These are phyloP conservation scores for Eucalyptus paniculata DNA, from an alignment of 345 rosid species.

Conservation along the genomic window DNA sequence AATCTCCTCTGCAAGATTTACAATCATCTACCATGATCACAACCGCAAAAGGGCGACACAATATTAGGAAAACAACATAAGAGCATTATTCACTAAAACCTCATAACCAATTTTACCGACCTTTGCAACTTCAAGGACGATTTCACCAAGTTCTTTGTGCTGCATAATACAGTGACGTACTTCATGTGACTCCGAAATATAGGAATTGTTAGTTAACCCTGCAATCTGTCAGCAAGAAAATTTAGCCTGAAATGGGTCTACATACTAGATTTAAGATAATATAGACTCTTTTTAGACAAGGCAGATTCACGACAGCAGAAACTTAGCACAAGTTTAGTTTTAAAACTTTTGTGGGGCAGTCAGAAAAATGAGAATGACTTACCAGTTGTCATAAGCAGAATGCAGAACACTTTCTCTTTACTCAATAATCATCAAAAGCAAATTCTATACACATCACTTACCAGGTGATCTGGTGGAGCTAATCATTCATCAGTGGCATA, in stretches of 20 bases:
- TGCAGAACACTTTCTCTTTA: background rate
- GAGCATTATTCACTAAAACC: background rate
- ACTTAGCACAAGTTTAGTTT: background rate
- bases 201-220: constrained; percentile 92
- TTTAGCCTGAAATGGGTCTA: background rate
- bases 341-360: background rate
- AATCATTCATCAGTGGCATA: background rate
- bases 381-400: background rate
- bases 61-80: constrained; percentile 5
- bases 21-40: constrained; percentile 30
- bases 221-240: constrained; percentile 50
- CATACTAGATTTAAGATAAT: background rate
- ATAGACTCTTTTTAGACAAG: background rate
- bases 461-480: background rate
- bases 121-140: constrained; percentile 86
- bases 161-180: constrained; percentile 82
- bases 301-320: background rate
- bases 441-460: background rate
- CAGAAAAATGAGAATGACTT: background rate
- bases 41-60: constrained; percentile 2
- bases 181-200: constrained; percentile 56
- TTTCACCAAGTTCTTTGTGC: constrained; percentile 54
- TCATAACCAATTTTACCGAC: constrained; percentile 18
- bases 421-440: background rate
- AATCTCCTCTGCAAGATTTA: constrained; percentile 84